Evolutionary conservation across 2,329 filamentous ascomycete species (phyloP), one percentile per base, ranked within the genome.

Genomic region (Aspergillus jensenii): DNA sequence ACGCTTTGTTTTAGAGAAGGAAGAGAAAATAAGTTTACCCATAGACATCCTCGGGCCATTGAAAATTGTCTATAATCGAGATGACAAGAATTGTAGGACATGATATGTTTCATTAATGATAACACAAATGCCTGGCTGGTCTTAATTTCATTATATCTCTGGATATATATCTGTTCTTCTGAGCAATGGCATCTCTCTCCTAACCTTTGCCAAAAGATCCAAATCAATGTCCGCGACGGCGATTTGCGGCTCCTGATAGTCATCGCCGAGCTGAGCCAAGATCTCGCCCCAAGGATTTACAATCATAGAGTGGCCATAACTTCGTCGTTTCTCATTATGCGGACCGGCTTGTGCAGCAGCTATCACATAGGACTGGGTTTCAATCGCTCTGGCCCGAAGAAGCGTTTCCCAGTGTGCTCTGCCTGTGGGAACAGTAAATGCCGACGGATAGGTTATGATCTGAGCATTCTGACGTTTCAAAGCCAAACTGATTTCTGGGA

Each of bases 391-490:
- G 3, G 91, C 87, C 27, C 90, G 81, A 14, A 97, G 79, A 6
- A 98, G 77, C 2, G 85, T 80, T 68, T 91, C 87, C 93, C 93
- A 98, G 76, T 97, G 93, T 1, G 90, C 90, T 56, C 81, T 82
- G 0, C 93, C 93, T 0, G 93, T 97, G 1, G 89, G 86, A 0
- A 96, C 83, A 0, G 93, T 96, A 70, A 97, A 98, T 4, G 93
- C 93, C 6, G 90, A 93, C 0, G 93, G 93, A 70, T 93, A 97
- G 0, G 91, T 86, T 50, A 97, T 79, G 53, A 96, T 79, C 61
- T 96, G 87, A 2, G 91, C 91, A 21, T 83, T 80, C 55, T 85
- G 83, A 6, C 84, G 77, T 27, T 85, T 84, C 17, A 96, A 81
- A 1, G 85, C 81, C 9, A 95, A 74, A 0, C 86, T 84, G 8